Evolutionary conservation across 768 basidiomycete genomes (phyloP).

Genomic region (Cystobasidium ongulense): DNA sequence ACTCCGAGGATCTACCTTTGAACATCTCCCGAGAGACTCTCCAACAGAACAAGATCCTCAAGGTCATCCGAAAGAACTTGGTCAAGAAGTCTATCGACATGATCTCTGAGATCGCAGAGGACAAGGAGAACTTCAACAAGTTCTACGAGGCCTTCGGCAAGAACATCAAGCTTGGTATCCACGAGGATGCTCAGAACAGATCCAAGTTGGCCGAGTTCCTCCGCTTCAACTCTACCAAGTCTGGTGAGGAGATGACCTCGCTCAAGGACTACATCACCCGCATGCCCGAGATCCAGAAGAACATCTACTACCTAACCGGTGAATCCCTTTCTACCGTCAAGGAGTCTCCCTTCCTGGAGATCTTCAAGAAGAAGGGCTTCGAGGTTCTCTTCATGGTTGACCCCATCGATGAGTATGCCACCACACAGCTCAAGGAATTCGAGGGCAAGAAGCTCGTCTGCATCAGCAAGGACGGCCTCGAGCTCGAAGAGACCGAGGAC

Average conservation of each 20-base stretch:
- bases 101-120: slow-evolving; percentile 92
- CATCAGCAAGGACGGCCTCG: slow-evolving; percentile 97
- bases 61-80: slow-evolving; percentile 98
- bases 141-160: slow-evolving; percentile 94
- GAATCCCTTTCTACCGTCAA: slow-evolving; percentile 83
- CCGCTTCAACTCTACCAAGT: slow-evolving; percentile 95
- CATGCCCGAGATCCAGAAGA: slow-evolving; percentile 97
- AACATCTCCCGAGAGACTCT: slow-evolving; percentile 99
- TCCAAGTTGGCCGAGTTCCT: slow-evolving; percentile 99
- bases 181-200: slow-evolving; percentile 97
- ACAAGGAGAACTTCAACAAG: slow-evolving; percentile 85
- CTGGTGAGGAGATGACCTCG: slow-evolving; percentile 77
- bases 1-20: slow-evolving; percentile 98
- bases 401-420: slow-evolving; percentile 97
- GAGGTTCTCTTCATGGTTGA: slow-evolving; percentile 95
- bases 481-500: slow-evolving; percentile 97
- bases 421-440: slow-evolving; percentile 98
- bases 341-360: slow-evolving; percentile 98
- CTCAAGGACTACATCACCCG: slow-evolving; percentile 99
- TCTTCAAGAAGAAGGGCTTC: slow-evolving; percentile 98
- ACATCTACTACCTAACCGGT: slow-evolving; percentile 92
- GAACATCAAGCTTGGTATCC: slow-evolving; percentile 99
- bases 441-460: slow-evolving; percentile 95
- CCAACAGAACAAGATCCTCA: slow-evolving; percentile 99
- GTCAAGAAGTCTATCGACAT: slow-evolving; percentile 97